Evolutionary conservation across 345 rosid species (phyloP), one percentile per base, ranked within the genome.

Genomic region (Pistacia vera): DNA sequence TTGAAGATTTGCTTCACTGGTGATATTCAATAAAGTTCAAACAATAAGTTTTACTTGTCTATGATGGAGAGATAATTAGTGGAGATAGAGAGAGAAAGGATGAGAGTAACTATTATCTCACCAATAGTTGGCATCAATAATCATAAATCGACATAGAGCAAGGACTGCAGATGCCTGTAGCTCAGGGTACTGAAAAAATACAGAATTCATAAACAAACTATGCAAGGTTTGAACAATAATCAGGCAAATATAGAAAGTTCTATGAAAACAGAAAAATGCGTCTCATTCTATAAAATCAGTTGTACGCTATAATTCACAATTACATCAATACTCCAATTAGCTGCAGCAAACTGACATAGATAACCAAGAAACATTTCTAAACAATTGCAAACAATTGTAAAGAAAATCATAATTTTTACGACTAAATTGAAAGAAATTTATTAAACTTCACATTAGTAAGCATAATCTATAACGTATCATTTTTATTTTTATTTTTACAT

Each of bases 81-180:
- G 52, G 55, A 11, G 49, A 62, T 20, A 49, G 65, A 66, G 57
- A 70, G 68, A 77, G 66, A 70, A 72, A 55, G 79, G 74, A 33
- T 68, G 36, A 74, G 14, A 22, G 46, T 4, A 57, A 55, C 17
- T 33, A 62, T 13, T 60, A 49, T 52, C 82, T 77, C 82, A 96
- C 99, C 99, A 96, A 85, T 88, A 96, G 69, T 75, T 79, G 75
- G 97, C 88, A 85, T 96, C 99, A 76, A 93, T 90, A 76, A 93
- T 88, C 99, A 93, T 96, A 82, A 89, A 90, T 75, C 94, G 88
- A 83, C 98, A 92, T 70, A 96, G 82, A 62, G 98, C 98, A 74
- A 96, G 98, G 98, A 96, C 87, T 77, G 89, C 98, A 56, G 98
- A 93, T 76, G 98, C 97, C 82, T 96, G 99, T 60, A 96, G 87